Base-by-base conservation (phyloP, 768 basidiomycete species). In the Tricholoma saponaceum region DNA sequence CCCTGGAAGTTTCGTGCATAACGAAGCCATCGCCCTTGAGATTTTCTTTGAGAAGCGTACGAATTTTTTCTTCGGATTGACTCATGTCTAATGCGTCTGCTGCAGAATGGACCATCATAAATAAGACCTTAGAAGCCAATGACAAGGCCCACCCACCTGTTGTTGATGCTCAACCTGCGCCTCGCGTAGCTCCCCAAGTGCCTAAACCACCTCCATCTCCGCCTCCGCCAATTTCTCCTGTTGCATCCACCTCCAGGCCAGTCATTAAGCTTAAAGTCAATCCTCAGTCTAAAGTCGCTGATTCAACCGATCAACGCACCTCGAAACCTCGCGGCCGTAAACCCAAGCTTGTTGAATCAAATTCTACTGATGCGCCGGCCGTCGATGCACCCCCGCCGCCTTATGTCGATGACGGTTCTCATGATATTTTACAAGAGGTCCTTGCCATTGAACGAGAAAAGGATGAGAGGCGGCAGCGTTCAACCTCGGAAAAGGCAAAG, bases 21-120 rank as follows among this genome's bases (percentile, higher is more conserved):
- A 83, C 47, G 86, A 91, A 61, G 89, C 92, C 0, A 76, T 89
- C 37, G 78, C 79, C 25, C 73, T 98, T 39, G 92, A 96, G 64
- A 77, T 73, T 0, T 86, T 89, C 66, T 96, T 98, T 63, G 89
- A 96, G 62, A 92, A 90, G 74, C 79, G 94, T 95, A 66, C 56
- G 90, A 79, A 5, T 30, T 57, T 23, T 58, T 44, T 28, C 54
- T 33, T 43, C 18, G 51, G 3, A 5, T 50, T 23, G 13, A 33
- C 41, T 41, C 49, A 54, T 50, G 28, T 58, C 33, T 18, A 49
- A 49, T 46, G 47, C 20, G 35, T 28, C n/a, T 13, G 37, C 30
- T 57, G 44, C 58, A 96, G 94, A 89, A 71, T 98, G 96, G 96
- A 76, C 81, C 12, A 85, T 90, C 51, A 90, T 91, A 69, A 88